Evolutionary conservation across 164 flowering plant species (phyloP).

Genomic region (Macadamia tetraphylla): DNA sequence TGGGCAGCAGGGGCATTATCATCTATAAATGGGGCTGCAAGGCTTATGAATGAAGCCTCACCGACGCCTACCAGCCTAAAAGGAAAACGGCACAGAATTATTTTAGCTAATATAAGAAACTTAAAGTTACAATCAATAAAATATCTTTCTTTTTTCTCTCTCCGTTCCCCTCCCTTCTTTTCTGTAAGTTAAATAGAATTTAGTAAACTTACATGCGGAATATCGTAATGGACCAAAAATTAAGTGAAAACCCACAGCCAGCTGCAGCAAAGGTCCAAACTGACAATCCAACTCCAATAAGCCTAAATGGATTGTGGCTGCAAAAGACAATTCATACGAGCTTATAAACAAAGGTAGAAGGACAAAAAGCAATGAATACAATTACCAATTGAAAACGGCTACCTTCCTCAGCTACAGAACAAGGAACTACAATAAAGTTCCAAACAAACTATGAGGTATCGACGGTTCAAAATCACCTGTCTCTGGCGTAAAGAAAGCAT

Average conservation of each 20-base stretch:
- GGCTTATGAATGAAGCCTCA: constrained; percentile 96
- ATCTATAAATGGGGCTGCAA: constrained; percentile 97
- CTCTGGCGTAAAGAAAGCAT: too few relatives aligned
- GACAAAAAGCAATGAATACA: too few relatives aligned
- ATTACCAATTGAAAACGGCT: too few relatives aligned
- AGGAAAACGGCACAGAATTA: background rate
- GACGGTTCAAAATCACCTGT: too few relatives aligned
- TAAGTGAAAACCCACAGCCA: constrained; percentile 78
- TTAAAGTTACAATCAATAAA: background rate
- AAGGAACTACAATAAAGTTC: too few relatives aligned
- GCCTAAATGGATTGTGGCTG: constrained; percentile 94
- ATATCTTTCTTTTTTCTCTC: too few relatives aligned
- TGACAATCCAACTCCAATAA: constrained; percentile 91
- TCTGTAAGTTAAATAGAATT: too few relatives aligned
- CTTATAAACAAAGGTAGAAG: too few relatives aligned
- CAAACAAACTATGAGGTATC: too few relatives aligned
- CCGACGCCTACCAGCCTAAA: constrained; percentile 90
- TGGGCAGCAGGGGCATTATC: constrained; percentile 86
- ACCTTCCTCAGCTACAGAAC: too few relatives aligned
- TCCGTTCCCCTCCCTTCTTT: too few relatives aligned
- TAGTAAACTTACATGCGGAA: constrained; percentile 83
- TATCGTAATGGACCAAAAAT: constrained; percentile 79
- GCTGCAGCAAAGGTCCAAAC: constrained; percentile 88
- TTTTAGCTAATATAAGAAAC: background rate
- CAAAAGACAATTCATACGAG: constrained; percentile 13